Evolutionary conservation across 129 eudicot species (phyloP).

Genomic region (Escallonia herrerae): DNA sequence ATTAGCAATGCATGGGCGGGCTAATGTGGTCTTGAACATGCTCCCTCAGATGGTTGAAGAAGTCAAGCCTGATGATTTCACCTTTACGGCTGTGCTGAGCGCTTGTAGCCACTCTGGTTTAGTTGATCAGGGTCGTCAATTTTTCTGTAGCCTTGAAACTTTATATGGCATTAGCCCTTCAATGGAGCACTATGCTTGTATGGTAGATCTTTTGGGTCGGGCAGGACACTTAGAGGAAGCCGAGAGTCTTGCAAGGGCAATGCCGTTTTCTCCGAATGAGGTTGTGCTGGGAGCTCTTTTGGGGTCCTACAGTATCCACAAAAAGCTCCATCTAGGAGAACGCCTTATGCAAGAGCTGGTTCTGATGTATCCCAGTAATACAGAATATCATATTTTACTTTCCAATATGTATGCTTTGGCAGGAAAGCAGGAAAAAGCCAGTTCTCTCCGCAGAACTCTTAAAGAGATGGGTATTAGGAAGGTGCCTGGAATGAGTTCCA

Average conservation of each 20-base stretch:
- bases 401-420: slow-evolving; percentile 31
- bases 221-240: slow-evolving; percentile 33
- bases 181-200: slow-evolving; percentile 34
- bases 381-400: slow-evolving; percentile 29
- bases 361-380: slow-evolving; percentile 19
- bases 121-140: slow-evolving; percentile 25
- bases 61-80: slow-evolving; percentile 26
- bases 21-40: slow-evolving; percentile 15
- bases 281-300: slow-evolving; percentile 32
- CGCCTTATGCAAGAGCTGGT: slow-evolving; percentile 16
- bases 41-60: slow-evolving; percentile 27
- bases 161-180: slow-evolving; percentile 23
- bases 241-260: slow-evolving; percentile 16
- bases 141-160: slow-evolving; percentile 19
- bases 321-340: slow-evolving; percentile 22
- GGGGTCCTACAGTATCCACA: slow-evolving; percentile 21
- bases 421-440: slow-evolving; percentile 18
- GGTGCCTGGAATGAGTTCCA: slow-evolving; percentile 33
- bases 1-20: slow-evolving; percentile 41
- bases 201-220: slow-evolving; percentile 35
- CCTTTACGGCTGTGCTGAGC: slow-evolving; percentile 29
- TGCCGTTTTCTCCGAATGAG: slow-evolving; percentile 28
- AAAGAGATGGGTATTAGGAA: slow-evolving; percentile 21
- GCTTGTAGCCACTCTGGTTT: slow-evolving; percentile 36
- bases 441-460: slow-evolving; percentile 20